A percentile compares a stretch with the other conserved stretches of the same genome.
phyloP scores from a whole-genome alignment of 139 green algal genomes.

The Tetratostichococcus sp. region DNA sequence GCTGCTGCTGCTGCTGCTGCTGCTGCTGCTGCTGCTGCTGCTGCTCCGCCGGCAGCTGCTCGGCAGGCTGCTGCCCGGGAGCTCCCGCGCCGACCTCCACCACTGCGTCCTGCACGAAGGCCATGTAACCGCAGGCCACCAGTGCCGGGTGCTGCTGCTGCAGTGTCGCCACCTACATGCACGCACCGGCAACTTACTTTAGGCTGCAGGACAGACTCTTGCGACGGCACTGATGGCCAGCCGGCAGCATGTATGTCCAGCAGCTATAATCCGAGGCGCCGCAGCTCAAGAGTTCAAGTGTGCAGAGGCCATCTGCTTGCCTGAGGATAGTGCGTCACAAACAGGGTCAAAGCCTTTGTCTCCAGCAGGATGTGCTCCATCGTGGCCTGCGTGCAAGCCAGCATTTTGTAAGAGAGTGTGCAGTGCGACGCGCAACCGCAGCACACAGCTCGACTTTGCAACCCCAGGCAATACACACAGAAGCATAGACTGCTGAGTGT shows the following conservation, averaged over 20 bases:
- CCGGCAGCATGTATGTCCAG: no score
- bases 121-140: slow-evolving; percentile 38
- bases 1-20: background rate
- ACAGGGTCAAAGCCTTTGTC: slow-evolving; percentile 51
- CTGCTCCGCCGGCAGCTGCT: no score
- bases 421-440: no score
- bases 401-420: no score
- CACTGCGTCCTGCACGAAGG: slow-evolving; percentile 25
- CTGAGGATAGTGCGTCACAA: slow-evolving; percentile 76
- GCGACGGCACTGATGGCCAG: no score
- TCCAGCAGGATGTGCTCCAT: slow-evolving; percentile 42
- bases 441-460: no score
- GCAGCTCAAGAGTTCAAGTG: no score
- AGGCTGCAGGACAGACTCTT: no score
- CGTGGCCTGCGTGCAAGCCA: slow-evolving; percentile 40
- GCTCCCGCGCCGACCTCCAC: background rate
- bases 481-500: no score
- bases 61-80: background rate
- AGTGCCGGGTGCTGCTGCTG: slow-evolving; percentile 4
- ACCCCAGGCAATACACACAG: no score
- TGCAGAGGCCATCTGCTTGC: background rate
- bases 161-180: slow-evolving; percentile 27
- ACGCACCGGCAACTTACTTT: no score
- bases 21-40: background rate
- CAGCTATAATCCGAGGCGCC: no score